These are phyloP conservation scores for Zoysia pacifica DNA, from an alignment of 176 grass and related monocot genomes.

Conservation along the genomic window DNA sequence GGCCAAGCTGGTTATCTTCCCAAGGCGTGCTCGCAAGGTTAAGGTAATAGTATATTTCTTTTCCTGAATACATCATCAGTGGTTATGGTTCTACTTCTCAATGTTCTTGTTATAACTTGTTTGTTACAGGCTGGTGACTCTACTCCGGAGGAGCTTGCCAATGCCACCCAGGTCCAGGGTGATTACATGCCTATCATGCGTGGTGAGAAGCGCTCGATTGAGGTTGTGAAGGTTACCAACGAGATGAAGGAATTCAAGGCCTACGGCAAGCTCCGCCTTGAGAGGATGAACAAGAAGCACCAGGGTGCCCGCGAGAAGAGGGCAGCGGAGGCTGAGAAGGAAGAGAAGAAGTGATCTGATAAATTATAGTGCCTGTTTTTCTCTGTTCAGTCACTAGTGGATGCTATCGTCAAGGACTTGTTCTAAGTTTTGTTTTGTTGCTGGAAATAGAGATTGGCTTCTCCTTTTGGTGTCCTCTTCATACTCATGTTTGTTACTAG, in stretches of 20 bases:
- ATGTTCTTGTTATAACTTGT: not conserved
- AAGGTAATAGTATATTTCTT: constrained; percentile 45
- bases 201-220: constrained; percentile 70
- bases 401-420: constrained; percentile 15
- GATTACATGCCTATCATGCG: constrained; percentile 79
- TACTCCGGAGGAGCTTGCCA: constrained; percentile 77
- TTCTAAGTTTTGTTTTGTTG: constrained; percentile 47
- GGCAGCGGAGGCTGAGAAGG: constrained; percentile 86
- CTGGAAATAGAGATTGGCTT: constrained; percentile 39
- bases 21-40: constrained; percentile 73
- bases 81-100: not conserved
- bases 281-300: constrained; percentile 87
- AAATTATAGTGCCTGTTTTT: not conserved
- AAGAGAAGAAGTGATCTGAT: constrained; percentile 85
- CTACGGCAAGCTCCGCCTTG: constrained; percentile 78
- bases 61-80: not conserved
- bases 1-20: constrained; percentile 95
- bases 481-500: constrained; percentile 11
- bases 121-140: constrained; percentile 81
- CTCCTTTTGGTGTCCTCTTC: constrained; percentile 16
- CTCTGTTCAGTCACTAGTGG: constrained; percentile 31
- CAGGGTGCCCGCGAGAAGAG: constrained; percentile 76
- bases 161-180: constrained; percentile 80
- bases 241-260: constrained; percentile 83
- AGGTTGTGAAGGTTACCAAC: constrained; percentile 75